Percentiles rank a stretch among this genome's conserved stretches.
These are phyloP conservation scores for Athelia sp. DNA, from an alignment of 1,284 basidiomycete species.

Conservation along the genomic window DNA sequence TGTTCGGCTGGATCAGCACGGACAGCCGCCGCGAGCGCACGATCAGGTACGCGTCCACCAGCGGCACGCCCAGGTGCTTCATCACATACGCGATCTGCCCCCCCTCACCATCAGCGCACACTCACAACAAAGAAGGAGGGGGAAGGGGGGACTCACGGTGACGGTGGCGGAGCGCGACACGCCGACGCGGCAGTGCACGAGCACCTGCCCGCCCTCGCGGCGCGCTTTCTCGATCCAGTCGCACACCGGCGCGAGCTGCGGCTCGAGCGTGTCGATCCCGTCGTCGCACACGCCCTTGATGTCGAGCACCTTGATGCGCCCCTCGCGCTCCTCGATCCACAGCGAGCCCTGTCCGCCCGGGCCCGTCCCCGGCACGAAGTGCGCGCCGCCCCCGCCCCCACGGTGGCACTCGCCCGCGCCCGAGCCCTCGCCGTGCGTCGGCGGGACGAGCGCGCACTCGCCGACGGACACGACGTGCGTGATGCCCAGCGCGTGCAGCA, in stretches of 20 bases:
- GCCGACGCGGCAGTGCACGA: slow-evolving; percentile 96
- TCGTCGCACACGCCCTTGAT: slow-evolving; percentile 91
- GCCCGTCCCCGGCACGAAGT: slow-evolving; percentile 39
- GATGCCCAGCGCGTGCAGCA: slow-evolving; percentile 95
- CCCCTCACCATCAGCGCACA: no score
- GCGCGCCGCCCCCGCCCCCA: slow-evolving; percentile 24
- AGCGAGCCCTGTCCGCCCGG: slow-evolving; percentile 65
- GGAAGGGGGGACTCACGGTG: no score
- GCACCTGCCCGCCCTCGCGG: slow-evolving; percentile 77
- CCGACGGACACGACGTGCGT: slow-evolving; percentile 97
- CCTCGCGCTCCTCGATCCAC: slow-evolving; percentile 83
- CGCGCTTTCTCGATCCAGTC: slow-evolving; percentile 92
- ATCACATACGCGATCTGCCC: slow-evolving; percentile 97
- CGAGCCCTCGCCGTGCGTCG: slow-evolving; percentile 33
- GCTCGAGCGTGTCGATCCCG: slow-evolving; percentile 91
- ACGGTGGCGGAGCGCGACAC: slow-evolving; percentile 93
- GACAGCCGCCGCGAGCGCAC: slow-evolving; percentile 80
- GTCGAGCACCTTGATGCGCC: slow-evolving; percentile 84
- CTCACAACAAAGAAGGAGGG: no score
- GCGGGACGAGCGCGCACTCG: slow-evolving; percentile 83
- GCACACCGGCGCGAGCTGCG: slow-evolving; percentile 82
- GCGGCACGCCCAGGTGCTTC: slow-evolving; percentile 83
- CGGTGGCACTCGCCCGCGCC: slow-evolving; percentile 5
- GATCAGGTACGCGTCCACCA: slow-evolving; percentile 91
- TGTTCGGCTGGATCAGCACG: slow-evolving; percentile 91